phyloP scores from a whole-genome alignment of 2,329 filamentous ascomycete genomes.

The Nothomitra cinnamomea region DNA sequence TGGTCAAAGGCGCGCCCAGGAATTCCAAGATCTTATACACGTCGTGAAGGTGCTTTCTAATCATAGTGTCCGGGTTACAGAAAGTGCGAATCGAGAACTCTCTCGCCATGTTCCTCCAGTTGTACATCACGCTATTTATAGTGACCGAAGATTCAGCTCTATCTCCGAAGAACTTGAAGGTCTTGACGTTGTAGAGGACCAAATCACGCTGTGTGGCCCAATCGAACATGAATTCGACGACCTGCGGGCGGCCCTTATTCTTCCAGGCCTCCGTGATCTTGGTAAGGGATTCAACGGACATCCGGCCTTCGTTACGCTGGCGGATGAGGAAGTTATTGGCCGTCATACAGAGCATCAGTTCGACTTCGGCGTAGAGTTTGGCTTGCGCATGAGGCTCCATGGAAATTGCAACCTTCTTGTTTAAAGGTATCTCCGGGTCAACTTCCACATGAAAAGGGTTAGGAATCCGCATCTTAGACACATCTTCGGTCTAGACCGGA shows the following conservation, averaged over 20 bases:
- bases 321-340: conserved; percentile 28
- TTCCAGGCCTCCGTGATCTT: conserved; percentile 25
- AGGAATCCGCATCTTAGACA: conserved; percentile 8
- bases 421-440: conserved; percentile 6
- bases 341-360: conserved; percentile 27
- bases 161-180: conserved; percentile 28
- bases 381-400: conserved; percentile 24
- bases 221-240: conserved; percentile 35
- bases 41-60: conserved; percentile 32
- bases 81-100: conserved; percentile 33
- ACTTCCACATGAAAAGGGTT: conserved; percentile 3
- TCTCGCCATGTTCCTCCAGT: conserved; percentile 30
- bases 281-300: conserved; percentile 23
- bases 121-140: conserved; percentile 26
- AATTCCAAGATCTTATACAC: conserved; percentile 31
- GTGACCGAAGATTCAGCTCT: conserved; percentile 22
- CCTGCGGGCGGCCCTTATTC: conserved; percentile 28
- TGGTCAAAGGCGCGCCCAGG: conserved; percentile 25
- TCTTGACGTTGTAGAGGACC: conserved; percentile 27
- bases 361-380: conserved; percentile 27
- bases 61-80: conserved; percentile 30
- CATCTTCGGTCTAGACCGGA: conserved; percentile 10
- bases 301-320: conserved; percentile 23
- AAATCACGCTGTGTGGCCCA: conserved; percentile 32
- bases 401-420: conserved; percentile 20